Evolutionary conservation across 2,329 filamentous ascomycete genomes (phyloP).

Genomic region (Phialophora expanda): DNA sequence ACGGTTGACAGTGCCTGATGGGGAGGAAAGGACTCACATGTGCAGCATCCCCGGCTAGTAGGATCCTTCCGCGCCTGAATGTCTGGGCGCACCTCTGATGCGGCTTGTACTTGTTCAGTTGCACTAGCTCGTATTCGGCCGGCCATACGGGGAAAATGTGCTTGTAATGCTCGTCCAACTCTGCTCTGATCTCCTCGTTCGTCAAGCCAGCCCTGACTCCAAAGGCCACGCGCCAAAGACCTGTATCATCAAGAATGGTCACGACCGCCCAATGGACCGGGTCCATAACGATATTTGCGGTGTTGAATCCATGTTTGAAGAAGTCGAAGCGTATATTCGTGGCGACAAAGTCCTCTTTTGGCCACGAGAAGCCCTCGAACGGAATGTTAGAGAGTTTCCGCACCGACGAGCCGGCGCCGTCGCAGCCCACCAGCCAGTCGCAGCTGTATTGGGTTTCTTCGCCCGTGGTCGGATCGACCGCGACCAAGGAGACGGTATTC

Average conservation of each 20-base stretch:
- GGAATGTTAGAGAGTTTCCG: constrained; percentile 30
- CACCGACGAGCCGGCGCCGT: constrained; percentile 33
- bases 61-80: constrained; percentile 31
- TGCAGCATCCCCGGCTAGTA: constrained; percentile 36
- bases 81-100: constrained; percentile 35
- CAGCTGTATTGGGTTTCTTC: constrained; percentile 28
- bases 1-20: neutral
- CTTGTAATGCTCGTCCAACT: constrained; percentile 30
- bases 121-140: constrained; percentile 37
- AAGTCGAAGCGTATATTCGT: constrained; percentile 33
- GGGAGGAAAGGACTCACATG: constrained; percentile 23
- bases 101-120: constrained; percentile 35
- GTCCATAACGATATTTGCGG: constrained; percentile 32
- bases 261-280: constrained; percentile 44
- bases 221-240: constrained; percentile 51
- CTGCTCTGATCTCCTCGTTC: constrained; percentile 41
- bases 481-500: constrained; percentile 21
- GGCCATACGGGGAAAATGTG: constrained; percentile 38
- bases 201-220: constrained; percentile 44
- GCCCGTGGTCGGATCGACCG: constrained; percentile 23
- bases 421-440: constrained; percentile 32
- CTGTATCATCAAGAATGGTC: constrained; percentile 41
- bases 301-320: constrained; percentile 32
- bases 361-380: constrained; percentile 36
- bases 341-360: constrained; percentile 34